Evolutionary conservation across 768 basidiomycete genomes (phyloP).

Genomic region (Boletus tomentosulus): DNA sequence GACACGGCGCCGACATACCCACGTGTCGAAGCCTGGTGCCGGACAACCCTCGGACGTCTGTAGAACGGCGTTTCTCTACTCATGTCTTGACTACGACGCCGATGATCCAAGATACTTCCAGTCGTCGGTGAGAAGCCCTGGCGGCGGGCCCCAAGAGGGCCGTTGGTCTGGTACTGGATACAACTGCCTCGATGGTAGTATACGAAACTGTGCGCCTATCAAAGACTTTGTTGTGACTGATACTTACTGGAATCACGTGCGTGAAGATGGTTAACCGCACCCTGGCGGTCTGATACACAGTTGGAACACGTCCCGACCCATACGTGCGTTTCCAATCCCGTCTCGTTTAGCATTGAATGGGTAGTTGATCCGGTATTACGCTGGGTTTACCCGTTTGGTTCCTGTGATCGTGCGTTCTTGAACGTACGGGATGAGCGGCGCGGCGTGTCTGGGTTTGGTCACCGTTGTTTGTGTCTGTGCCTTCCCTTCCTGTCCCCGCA

Average conservation of each 20-base stretch:
- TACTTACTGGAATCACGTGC: background rate
- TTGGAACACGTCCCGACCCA: background rate
- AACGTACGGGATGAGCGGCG: no score
- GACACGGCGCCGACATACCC: background rate
- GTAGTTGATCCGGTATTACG: background rate
- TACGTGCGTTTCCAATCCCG: background rate
- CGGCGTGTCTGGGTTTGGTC: no score
- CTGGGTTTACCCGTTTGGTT: background rate
- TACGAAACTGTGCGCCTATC: background rate
- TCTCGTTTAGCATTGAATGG: background rate
- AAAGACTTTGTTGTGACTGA: background rate
- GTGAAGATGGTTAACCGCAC: background rate
- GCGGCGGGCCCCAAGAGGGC: background rate
- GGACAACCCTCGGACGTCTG: background rate
- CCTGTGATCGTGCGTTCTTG: no score
- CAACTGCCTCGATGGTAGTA: background rate
- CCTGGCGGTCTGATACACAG: background rate
- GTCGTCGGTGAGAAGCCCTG: background rate
- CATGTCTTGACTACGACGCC: background rate
- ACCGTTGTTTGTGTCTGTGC: no score
- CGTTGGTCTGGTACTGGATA: background rate
- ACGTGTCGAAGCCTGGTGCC: background rate
- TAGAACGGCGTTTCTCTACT: no score
- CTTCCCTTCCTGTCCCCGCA: no score
- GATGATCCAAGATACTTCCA: background rate